phyloP scores from a whole-genome alignment of 2,329 filamentous ascomycete genomes.

The Colletotrichum zoysiae region DNA sequence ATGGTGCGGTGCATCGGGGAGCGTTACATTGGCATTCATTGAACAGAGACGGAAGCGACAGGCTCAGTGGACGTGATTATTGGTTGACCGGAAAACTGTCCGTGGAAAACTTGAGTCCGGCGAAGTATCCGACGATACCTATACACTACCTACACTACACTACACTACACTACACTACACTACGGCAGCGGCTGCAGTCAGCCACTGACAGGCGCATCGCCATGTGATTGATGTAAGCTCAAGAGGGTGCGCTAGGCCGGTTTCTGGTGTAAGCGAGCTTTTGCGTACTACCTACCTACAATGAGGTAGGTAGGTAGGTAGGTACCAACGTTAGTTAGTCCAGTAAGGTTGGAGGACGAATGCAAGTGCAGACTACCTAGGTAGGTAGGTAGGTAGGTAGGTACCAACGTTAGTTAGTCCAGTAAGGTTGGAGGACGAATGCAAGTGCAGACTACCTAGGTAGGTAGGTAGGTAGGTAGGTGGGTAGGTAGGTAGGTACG shows the following conservation, averaged over 20 bases:
- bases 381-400: too few relatives aligned
- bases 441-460: too few relatives aligned
- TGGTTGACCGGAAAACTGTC: slow-evolving; percentile 7
- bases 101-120: slow-evolving; percentile 17
- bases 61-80: background rate
- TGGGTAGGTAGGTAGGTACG: too few relatives aligned
- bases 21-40: background rate
- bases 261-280: slow-evolving; percentile 26
- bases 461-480: too few relatives aligned
- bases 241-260: slow-evolving; percentile 3
- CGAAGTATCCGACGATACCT: background rate
- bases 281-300: slow-evolving; percentile 9
- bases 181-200: slow-evolving; percentile 24
- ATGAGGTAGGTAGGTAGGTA: too few relatives aligned
- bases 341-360: slow-evolving; percentile 10
- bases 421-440: too few relatives aligned
- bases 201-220: slow-evolving; percentile 19
- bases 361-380: background rate
- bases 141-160: too few relatives aligned
- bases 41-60: background rate
- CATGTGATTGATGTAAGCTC: slow-evolving; percentile 14
- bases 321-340: background rate
- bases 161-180: background rate
- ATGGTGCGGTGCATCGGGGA: background rate
- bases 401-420: too few relatives aligned